Conservation (phyloP, 1,139 yeast species). For the Trichomonascaceae sp. region DNA sequence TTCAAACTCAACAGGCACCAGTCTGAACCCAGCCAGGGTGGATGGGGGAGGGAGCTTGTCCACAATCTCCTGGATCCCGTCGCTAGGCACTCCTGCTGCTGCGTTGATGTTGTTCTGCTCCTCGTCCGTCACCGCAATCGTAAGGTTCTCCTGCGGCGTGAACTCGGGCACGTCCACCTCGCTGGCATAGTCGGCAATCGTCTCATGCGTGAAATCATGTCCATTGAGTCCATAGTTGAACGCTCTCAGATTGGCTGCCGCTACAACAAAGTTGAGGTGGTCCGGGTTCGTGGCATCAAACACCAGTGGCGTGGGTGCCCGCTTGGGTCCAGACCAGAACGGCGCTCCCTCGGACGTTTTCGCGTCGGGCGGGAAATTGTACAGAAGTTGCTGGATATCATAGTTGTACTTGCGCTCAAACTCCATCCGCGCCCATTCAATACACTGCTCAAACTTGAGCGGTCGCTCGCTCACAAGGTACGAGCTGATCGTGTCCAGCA, state of each 20-base stretch:
- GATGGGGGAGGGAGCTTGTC: conserved; percentile 81
- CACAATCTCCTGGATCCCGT: conserved; percentile 38
- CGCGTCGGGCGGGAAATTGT: conserved; percentile 91
- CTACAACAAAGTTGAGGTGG: conserved; percentile 72
- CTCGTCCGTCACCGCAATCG: conserved; percentile 75
- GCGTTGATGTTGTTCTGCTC: conserved; percentile 21
- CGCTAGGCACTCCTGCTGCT: conserved; percentile 40
- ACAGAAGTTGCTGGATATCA: conserved; percentile 79
- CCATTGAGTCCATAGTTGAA: conserved; percentile 70
- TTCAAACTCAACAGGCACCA: conserved; percentile 83
- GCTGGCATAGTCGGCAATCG: conserved; percentile 16
- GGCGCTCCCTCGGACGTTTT: conserved; percentile 83
- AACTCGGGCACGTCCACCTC: conserved; percentile 48
- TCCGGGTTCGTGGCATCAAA: conserved; percentile 66
- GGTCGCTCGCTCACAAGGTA: conserved; percentile 70
- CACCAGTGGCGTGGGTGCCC: conserved; percentile 77
- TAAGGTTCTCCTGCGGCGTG: conserved; percentile 59
- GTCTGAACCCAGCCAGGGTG: conserved; percentile 74
- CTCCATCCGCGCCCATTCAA: conserved; percentile 86
- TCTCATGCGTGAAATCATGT: conserved; percentile 19
- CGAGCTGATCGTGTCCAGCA: conserved; percentile 61
- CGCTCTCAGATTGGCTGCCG: conserved; percentile 87
- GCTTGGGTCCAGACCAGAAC: conserved; percentile 96
- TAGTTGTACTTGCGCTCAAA: conserved; percentile 75
- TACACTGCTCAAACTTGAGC: conserved; percentile 81